A percentile compares a stretch with the other conserved stretches of the same genome.
Evolutionary conservation across 2,329 filamentous ascomycete species (phyloP).

Genomic region (Ophiosphaerella narmari): DNA sequence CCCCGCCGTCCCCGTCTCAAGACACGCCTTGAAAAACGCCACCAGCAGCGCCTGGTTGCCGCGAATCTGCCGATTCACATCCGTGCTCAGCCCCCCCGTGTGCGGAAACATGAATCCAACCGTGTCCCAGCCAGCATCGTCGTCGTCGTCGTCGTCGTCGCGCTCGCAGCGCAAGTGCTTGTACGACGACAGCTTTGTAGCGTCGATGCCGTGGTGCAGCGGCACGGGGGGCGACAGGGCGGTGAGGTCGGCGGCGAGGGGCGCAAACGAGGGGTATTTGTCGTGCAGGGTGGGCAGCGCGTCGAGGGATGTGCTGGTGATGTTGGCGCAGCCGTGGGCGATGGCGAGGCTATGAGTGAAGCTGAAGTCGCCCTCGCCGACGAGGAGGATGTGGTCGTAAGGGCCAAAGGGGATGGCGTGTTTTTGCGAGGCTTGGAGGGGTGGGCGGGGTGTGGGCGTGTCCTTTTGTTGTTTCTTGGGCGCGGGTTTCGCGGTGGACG

Average conservation of each 20-base stretch:
- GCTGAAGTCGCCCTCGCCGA: constrained; percentile 81
- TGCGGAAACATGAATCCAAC: constrained; percentile 98
- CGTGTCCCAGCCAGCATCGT: constrained; percentile 64
- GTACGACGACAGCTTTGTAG: constrained; percentile 56
- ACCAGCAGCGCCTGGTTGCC: constrained; percentile 63
- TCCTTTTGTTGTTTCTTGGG: constrained; percentile 15
- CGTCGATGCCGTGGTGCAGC: constrained; percentile 65
- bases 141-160: constrained; percentile 22
- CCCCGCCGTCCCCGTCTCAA: constrained; percentile 21
- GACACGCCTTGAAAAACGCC: constrained; percentile 35
- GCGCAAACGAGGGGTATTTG: constrained; percentile 54
- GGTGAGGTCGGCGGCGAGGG: constrained; percentile 34
- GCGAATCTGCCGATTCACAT: constrained; percentile 92
- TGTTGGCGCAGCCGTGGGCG: constrained; percentile 67
- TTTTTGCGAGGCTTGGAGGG: constrained; percentile 37
- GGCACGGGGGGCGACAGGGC: constrained; percentile 42
- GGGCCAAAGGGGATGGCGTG: constrained; percentile 70
- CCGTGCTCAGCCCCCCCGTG: constrained; percentile 86
- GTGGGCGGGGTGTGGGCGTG: constrained; percentile 1
- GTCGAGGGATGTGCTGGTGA: constrained; percentile 74
- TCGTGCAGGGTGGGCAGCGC: constrained; percentile 59
- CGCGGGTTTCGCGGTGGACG: constrained; percentile 13
- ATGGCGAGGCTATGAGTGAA: constrained; percentile 70
- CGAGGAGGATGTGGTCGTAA: constrained; percentile 71
- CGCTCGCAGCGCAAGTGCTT: constrained; percentile 29